Evolutionary conservation across 2,329 filamentous ascomycete species (phyloP), one percentile per base, ranked within the genome.

Genomic region (Emericellopsis atlantica): DNA sequence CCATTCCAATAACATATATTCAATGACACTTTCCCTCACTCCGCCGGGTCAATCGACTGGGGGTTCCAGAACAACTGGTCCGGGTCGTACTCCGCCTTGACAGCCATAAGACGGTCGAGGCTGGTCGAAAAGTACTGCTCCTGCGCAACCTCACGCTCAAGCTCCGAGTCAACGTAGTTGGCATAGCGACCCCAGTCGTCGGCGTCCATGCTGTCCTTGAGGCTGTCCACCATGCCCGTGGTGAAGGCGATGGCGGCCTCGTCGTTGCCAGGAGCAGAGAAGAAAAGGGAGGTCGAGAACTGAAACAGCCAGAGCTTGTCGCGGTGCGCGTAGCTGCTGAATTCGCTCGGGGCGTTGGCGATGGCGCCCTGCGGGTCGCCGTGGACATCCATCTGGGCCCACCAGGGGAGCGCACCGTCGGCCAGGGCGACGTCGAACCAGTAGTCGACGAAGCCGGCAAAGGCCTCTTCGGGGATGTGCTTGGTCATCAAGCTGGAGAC

Each of bases 101-200:
- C 51, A 37, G 51, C 38, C 48, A 56, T 54, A 40, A 69, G 49
- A 32, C 47, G 54, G 2, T 54, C 49, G 22, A 67, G 49, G 39
- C 54, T 66, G 37, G 51, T 51, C 6, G 66, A 58, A 46, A 67
- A 74, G 53, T 74, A 74, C 46, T 69, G 51, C 44, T 64, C 51
- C 46, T 70, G 64, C 3, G 71, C 71, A n/a, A 59, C 59, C 2
- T 57, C 57, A n/a, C 62, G 57, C 49, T 60, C 58, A 43, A 72
- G 57, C 35, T 55, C 61, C 0, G 69, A 62, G 48, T 75, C 71
- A 4, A 69, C 63, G 40, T 74, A 75, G 57, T 74, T 74, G 47
- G 67, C 56, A 46, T 74, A 75, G 43, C 66, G 66, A 15, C 66
- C 67, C 53, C 67, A 70, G 7, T 55, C 48, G 2, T 54, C 58